Percentiles rank a stretch among this genome's conserved stretches.
phyloP scores from a whole-genome alignment of 2,329 filamentous ascomycete genomes.

The Exophiala sp. region DNA sequence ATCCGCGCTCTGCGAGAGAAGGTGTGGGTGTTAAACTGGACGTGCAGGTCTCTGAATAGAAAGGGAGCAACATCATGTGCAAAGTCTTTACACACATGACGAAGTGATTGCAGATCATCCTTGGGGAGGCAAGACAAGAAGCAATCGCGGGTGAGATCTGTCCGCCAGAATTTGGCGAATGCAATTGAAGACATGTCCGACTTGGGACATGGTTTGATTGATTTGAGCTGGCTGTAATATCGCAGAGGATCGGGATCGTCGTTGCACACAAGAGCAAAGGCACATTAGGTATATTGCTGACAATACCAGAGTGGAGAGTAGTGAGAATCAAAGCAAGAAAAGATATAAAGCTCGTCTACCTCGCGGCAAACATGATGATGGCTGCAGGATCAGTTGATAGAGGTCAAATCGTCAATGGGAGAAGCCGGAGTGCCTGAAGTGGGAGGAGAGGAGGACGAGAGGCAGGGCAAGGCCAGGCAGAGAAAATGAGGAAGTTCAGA shows the following conservation, averaged over 20 bases:
- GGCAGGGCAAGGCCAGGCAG: conserved; percentile 8
- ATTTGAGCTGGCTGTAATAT: background rate
- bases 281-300: conserved; percentile 5
- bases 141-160: conserved; percentile 32
- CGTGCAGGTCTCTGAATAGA: conserved; percentile 42
- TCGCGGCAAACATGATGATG: conserved; percentile 9
- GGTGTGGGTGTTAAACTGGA: conserved; percentile 54
- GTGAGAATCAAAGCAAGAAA: background rate
- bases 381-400: conserved; percentile 4
- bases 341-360: conserved; percentile 11
- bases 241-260: background rate
- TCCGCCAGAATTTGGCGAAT: conserved; percentile 37
- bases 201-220: conserved; percentile 15
- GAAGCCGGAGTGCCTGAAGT: background rate
- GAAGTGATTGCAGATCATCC: conserved; percentile 34
- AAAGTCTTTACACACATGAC: conserved; percentile 36
- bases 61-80: conserved; percentile 32
- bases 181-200: conserved; percentile 24
- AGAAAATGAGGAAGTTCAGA: background rate
- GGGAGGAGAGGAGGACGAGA: background rate
- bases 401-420: background rate
- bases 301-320: conserved; percentile 25
- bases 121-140: conserved; percentile 32
- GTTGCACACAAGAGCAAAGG: background rate
- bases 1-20: conserved; percentile 70